phyloP scores from a whole-genome alignment of 257 asterid genomes.

The Penstemon davidsonii region DNA sequence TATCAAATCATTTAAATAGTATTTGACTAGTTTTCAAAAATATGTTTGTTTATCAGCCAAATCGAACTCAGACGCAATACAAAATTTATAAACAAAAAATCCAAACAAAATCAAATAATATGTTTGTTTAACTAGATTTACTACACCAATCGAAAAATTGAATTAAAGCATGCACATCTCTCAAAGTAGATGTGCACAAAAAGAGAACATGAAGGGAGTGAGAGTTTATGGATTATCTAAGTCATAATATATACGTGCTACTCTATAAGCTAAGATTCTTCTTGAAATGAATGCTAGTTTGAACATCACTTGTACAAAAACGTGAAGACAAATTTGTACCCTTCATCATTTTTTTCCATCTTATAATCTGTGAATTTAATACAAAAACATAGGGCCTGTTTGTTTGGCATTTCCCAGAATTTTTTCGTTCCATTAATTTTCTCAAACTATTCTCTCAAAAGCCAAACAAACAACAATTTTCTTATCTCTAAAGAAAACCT shows the following conservation, averaged over 20 bases:
- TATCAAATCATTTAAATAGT: too few relatives aligned
- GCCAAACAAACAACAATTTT: too few relatives aligned
- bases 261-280: constrained; percentile 24
- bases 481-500: too few relatives aligned
- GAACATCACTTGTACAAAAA: constrained; percentile 1
- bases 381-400: too few relatives aligned
- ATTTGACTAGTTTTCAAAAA: too few relatives aligned
- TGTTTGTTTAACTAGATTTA: neutral
- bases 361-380: neutral
- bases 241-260: neutral
- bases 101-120: too few relatives aligned
- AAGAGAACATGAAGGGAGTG: constrained; percentile 13
- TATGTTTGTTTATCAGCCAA: too few relatives aligned
- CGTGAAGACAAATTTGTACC: constrained; percentile 19
- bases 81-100: too few relatives aligned
- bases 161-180: neutral
- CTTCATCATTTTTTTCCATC: neutral
- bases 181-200: constrained; percentile 11
- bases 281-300: neutral
- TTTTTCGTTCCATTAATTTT: too few relatives aligned
- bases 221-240: constrained; percentile 3
- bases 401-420: too few relatives aligned
- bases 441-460: too few relatives aligned
- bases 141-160: neutral
- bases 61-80: too few relatives aligned